Evolutionary conservation across 176 grass and related monocot species (phyloP), one percentile per base, ranked within the genome.

Genomic region (Aegilops tauschii): DNA sequence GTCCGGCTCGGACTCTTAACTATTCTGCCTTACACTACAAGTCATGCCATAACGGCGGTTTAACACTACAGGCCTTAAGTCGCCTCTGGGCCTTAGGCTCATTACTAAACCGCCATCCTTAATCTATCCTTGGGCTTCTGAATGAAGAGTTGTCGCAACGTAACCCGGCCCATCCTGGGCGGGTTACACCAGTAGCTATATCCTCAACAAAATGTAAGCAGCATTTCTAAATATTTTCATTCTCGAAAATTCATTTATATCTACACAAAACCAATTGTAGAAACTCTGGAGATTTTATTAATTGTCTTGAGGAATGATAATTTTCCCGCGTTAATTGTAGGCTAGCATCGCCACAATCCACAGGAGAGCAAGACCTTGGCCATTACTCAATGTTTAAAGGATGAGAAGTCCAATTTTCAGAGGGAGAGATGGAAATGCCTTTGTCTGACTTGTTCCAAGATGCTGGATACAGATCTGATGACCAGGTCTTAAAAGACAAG

Each of bases 381-480:
- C 1, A 68, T 45, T 21, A 40, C 84, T 80, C 76, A 31, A 63
- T 39, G 12, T 62, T 50, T 64, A 65, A 62, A 76, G 31, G 75
- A 68, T 58, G 42, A 74, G 8, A 83, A 83, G 14, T 4, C 58
- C 76, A 36, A 36, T 35, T 39, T 39, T 56, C 23, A 4, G 23
- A 65, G 17, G 62, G n/a, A 68, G 80, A 37, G 81, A 80, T 74
- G 73, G 45, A 14, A 79, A 87, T 3, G 4, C 2, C 47, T 18
- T 34, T 35, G 5, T 87, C 28, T 40, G 42, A 78, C 49, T 61
- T 40, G 31, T 79, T 85, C 68, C 59, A 87, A 71, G 82, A 91
- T 70, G 63, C 12, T 88, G 30, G 76, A 88, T 64, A 78, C 39
- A 82, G 70, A 69, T 61, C 64, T 56, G 34, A 78, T 3, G 21